Conservation (phyloP, 306 rosid genomes). For the Ceratonia siliqua region DNA sequence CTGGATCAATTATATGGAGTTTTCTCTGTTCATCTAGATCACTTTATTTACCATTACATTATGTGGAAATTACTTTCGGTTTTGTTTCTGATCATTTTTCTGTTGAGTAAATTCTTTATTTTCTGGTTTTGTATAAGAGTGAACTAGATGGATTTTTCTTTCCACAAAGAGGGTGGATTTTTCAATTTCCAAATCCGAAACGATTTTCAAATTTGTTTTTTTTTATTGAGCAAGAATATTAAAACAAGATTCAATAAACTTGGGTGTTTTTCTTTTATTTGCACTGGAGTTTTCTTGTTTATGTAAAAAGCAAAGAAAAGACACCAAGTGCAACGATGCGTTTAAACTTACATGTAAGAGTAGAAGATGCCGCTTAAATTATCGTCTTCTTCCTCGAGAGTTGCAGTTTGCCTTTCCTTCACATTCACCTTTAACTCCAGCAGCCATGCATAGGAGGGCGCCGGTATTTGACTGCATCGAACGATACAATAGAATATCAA, state of each 20-base stretch:
- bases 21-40: slow-evolving; percentile 20
- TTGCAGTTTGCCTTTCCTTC: neutral
- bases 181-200: neutral
- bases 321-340: no score
- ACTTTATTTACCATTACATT: slow-evolving; percentile 24
- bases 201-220: no score
- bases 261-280: neutral
- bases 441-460: neutral
- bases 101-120: neutral
- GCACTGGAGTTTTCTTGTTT: neutral
- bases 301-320: no score
- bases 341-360: no score
- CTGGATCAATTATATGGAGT: neutral
- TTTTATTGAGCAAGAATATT: neutral
- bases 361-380: no score
- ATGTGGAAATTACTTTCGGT: slow-evolving; percentile 15
- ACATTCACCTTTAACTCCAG: neutral
- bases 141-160: neutral
- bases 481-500: no score
- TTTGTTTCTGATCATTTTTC: slow-evolving; percentile 21
- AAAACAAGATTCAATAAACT: slow-evolving; percentile 29
- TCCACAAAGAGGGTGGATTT: neutral
- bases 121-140: neutral
- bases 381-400: neutral
- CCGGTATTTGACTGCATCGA: no score